Percentiles rank a stretch among this genome's conserved stretches.
Conservation (phyloP, 805 yeast genomes). For the Candida ulmi region DNA sequence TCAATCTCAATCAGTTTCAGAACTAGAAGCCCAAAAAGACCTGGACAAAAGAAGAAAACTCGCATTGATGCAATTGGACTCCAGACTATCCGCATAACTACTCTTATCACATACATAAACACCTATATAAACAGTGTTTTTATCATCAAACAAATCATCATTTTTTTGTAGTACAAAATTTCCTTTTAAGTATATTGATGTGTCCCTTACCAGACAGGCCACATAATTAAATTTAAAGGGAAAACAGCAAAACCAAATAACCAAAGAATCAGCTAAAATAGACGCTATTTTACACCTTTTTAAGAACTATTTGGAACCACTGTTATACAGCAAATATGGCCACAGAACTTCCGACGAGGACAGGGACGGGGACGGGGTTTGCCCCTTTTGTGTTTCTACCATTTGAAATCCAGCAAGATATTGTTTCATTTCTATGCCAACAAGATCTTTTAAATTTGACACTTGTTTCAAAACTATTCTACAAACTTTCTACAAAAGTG, state of each 20-base stretch:
- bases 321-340: no score
- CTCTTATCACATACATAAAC: no score
- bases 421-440: conserved; percentile 26
- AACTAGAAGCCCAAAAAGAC: conserved; percentile 2
- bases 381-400: conserved; percentile 8
- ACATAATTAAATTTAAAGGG: no score
- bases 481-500: conserved; percentile 26
- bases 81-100: not conserved
- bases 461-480: conserved; percentile 22
- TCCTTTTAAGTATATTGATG: not conserved
- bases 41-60: conserved; percentile 36
- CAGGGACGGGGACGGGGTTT: no score
- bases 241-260: no score
- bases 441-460: conserved; percentile 25
- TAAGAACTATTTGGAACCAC: no score
- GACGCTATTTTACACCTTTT: no score
- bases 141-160: no score
- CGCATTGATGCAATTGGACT: conserved; percentile 35
- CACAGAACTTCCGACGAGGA: no score
- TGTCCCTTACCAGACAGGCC: not conserved
- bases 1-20: not conserved
- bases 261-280: no score
- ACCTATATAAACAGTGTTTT: no score
- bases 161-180: no score
- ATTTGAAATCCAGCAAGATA: conserved; percentile 13